Percentiles rank a stretch among this genome's conserved stretches.
Evolutionary conservation across 345 rosid genomes (phyloP).

Genomic region (Aegle marmelos): DNA sequence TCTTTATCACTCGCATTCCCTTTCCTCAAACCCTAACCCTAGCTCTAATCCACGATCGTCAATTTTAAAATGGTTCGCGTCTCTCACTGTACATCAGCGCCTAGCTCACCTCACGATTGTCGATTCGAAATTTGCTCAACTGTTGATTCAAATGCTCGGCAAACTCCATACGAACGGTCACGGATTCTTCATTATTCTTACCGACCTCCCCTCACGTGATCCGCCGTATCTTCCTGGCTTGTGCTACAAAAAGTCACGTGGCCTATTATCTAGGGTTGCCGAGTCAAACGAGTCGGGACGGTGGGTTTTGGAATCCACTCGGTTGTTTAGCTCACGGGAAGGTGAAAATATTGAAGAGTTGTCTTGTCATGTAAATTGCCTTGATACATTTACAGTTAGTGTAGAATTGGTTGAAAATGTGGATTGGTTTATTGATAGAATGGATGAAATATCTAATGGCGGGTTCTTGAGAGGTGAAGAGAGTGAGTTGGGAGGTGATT

Average conservation of each 20-base stretch:
- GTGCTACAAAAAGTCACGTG: conserved; percentile 73
- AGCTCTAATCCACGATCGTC: conserved; percentile 55
- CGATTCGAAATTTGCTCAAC: conserved; percentile 54
- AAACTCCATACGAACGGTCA: conserved; percentile 53
- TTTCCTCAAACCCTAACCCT: conserved; percentile 21
- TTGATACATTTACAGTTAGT: conserved; percentile 61
- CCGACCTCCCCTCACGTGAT: conserved; percentile 70
- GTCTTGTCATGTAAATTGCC: conserved; percentile 43
- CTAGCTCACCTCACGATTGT: conserved; percentile 66
- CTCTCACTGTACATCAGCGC: conserved; percentile 76
- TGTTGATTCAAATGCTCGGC: conserved; percentile 77
- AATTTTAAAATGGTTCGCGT: conserved; percentile 81
- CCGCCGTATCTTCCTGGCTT: conserved; percentile 58
- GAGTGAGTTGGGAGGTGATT: conserved; percentile 61
- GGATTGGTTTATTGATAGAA: conserved; percentile 58
- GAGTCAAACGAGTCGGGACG: conserved; percentile 50
- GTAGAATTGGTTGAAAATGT: conserved; percentile 56
- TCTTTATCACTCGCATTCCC: conserved; percentile 62
- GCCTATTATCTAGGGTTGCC: conserved; percentile 67
- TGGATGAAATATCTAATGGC: conserved; percentile 70
- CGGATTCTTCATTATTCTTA: conserved; percentile 77
- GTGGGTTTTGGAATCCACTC: conserved; percentile 53
- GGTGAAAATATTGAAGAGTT: conserved; percentile 55
- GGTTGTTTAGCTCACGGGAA: conserved; percentile 62
- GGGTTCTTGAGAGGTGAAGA: conserved; percentile 79